These are phyloP conservation scores for Pyrenula massariospora DNA, from an alignment of 495 filamentous ascomycete species.

Conservation along the genomic window DNA sequence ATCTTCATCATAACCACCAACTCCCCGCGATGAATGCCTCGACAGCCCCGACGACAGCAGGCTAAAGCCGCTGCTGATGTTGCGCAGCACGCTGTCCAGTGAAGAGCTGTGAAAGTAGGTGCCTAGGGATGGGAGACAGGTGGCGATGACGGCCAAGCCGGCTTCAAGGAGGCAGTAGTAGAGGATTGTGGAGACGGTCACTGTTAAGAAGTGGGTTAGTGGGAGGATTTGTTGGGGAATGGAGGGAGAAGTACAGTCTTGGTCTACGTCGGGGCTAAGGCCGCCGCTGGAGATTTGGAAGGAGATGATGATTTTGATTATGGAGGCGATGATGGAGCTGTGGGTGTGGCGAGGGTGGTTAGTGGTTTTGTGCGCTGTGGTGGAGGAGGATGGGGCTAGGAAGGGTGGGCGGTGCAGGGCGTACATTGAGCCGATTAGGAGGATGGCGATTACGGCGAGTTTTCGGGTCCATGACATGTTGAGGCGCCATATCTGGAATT, in stretches of 20 bases:
- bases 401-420: too few relatives aligned
- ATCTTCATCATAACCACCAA: background rate
- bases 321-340: constrained; percentile 3
- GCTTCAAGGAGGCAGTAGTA: constrained; percentile 14
- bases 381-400: background rate
- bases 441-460: constrained; percentile 2
- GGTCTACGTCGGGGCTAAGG: constrained; percentile 2
- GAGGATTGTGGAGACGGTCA: constrained; percentile 1
- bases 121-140: constrained; percentile 10
- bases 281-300: constrained; percentile 3
- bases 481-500: background rate
- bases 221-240: background rate
- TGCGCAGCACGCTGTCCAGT: constrained; percentile 3
- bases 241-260: constrained; percentile 1
- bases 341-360: background rate
- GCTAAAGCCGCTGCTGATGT: constrained; percentile 4
- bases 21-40: background rate
- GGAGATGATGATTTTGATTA: constrained; percentile 3
- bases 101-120: constrained; percentile 7
- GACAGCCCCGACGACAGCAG: background rate
- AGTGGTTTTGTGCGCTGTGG: background rate
- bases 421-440: constrained; percentile 3
- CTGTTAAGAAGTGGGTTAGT: background rate
- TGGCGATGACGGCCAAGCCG: constrained; percentile 10
- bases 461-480: constrained; percentile 2